These are phyloP conservation scores for barley (Hordeum vulgare) DNA, from an alignment of 176 grass and related monocot genomes.

Conservation along the genomic window MorexV3_pseudomolecules_assembly NC_058520.1:521928742-521929241, in stretches of 20 bases:
- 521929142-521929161: not conserved
- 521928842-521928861: not conserved
- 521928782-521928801: not conserved
- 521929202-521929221: not conserved
- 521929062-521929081: slow-evolving; percentile 19
- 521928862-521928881: not conserved
- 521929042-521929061: slow-evolving; percentile 29
- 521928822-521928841: too few species aligned
- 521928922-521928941: slow-evolving; percentile 28
- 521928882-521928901: slow-evolving; percentile 38
- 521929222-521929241: slow-evolving; percentile 9
- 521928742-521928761: not conserved
- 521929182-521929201: not conserved
- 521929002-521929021: slow-evolving; percentile 21
- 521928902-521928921: slow-evolving; percentile 22
- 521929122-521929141: not conserved
- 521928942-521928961: slow-evolving; percentile 33
- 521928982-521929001: slow-evolving; percentile 43
- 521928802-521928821: too few species aligned
- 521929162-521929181: not conserved
- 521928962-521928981: slow-evolving; percentile 39
- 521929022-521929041: slow-evolving; percentile 32
- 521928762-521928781: not conserved
- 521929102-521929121: slow-evolving; percentile 5
- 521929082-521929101: slow-evolving; percentile 31